Evolutionary conservation across 495 filamentous ascomycete species (phyloP), one percentile per base, ranked within the genome.

Genomic region (Tuber brumale): DNA sequence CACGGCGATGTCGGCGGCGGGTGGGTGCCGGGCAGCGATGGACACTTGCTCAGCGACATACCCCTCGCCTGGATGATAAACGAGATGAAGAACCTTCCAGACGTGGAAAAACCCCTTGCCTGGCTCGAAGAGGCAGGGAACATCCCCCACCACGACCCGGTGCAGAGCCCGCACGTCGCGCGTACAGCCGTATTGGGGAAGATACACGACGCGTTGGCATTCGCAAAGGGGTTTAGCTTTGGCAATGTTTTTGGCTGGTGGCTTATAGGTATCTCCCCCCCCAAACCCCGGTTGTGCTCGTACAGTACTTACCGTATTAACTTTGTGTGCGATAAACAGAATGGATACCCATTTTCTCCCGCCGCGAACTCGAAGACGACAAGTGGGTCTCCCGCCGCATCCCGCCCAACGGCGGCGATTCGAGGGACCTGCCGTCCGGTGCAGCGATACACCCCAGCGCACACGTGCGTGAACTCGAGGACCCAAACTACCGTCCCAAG

Each of bases 1-100:
- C 86, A 87, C 57, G 84, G 85, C 10, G 86, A 87, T 41, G 84
- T 87, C 12, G 86, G 86, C 7, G 86, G 86, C 21, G 85, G 83
- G 70, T 84, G 81, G 83, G 2, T 83, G 80, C 80, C 82, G 79
- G 8, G 77, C 77, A 19, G 31, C 66, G 9, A 72, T 61, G 9
- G 73, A 45, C 21, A 73, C 69, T 35, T 76, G 70, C 45, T 86
- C 69, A 84, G 83, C 21, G 83, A 86, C 70, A 83, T 84, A 35
- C 81, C 85, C 37, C 79, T 86, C 2, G 77, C 80, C 14, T 86
- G 85, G 85, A 86, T 86, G 85, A 80, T 86, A 43, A 76, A 84
- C 19, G 84, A 85, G 71, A 75, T 85, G 18, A 73, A 83, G 35
- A 77, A 81, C 12, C 77, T 83, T 6, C 44, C 80, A 7, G 44